These are phyloP conservation scores for Pseudocercospora fijiensis DNA, from an alignment of 2,329 filamentous ascomycete genomes.

Conservation along the genomic window DNA sequence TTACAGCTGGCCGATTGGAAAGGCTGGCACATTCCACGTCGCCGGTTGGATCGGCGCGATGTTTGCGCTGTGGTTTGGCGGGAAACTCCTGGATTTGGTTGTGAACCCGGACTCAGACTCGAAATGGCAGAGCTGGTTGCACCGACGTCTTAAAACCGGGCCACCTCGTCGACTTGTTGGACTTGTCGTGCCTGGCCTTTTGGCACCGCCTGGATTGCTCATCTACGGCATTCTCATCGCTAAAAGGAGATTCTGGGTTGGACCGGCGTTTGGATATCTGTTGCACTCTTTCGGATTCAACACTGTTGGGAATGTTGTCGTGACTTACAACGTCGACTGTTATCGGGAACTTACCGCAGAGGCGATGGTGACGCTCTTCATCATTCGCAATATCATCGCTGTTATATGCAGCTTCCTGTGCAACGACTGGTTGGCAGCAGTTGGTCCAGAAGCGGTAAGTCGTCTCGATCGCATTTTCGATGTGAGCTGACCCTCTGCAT, in stretches of 20 bases:
- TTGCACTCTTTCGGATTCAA: slow-evolving; percentile 38
- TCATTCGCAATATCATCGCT: slow-evolving; percentile 35
- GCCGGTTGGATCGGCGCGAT: slow-evolving; percentile 29
- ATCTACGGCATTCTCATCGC: slow-evolving; percentile 36
- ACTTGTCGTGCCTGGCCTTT: slow-evolving; percentile 30
- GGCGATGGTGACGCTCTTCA: slow-evolving; percentile 34
- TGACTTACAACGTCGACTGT: slow-evolving; percentile 36
- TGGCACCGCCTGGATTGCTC: slow-evolving; percentile 36
- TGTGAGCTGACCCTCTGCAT: background rate
- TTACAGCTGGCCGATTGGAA: slow-evolving; percentile 26
- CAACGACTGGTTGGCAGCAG: slow-evolving; percentile 27
- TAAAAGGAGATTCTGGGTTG: slow-evolving; percentile 26
- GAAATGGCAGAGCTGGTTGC: background rate
- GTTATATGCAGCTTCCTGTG: slow-evolving; percentile 33
- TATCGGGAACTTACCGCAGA: slow-evolving; percentile 33
- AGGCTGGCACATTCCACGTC: slow-evolving; percentile 29
- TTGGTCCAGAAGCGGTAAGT: slow-evolving; percentile 24
- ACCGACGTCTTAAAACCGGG: slow-evolving; percentile 10
- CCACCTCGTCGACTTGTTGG: slow-evolving; percentile 34
- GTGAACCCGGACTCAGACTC: slow-evolving; percentile 21
- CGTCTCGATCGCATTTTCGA: background rate
- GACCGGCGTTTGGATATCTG: slow-evolving; percentile 31
- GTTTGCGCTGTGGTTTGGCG: slow-evolving; percentile 30
- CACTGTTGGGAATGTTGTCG: slow-evolving; percentile 32
- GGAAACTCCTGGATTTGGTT: slow-evolving; percentile 32